Evolutionary conservation across 2,329 filamentous ascomycete species (phyloP).

Genomic region (Geosmithia flava): DNA sequence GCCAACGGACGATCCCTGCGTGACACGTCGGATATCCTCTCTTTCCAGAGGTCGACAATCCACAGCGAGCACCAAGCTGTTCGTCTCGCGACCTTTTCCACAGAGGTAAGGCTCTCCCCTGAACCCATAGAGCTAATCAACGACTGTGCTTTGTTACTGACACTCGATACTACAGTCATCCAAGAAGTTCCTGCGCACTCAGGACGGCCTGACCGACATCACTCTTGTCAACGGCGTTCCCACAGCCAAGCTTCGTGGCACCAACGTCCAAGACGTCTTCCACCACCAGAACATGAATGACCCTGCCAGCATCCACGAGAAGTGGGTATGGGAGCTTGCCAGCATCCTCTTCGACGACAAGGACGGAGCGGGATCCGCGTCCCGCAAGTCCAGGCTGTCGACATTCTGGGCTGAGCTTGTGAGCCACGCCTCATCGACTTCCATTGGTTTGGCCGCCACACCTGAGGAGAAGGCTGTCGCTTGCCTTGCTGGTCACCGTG

Average conservation of each 20-base stretch:
- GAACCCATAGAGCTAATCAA: background rate
- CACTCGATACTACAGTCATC: slow-evolving; percentile 28
- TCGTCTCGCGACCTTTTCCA: slow-evolving; percentile 50
- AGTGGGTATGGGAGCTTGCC: slow-evolving; percentile 72
- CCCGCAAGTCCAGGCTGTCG: slow-evolving; percentile 53
- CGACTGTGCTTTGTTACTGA: background rate
- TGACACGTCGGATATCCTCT: slow-evolving; percentile 15
- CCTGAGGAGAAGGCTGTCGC: slow-evolving; percentile 76
- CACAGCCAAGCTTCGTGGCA: slow-evolving; percentile 32
- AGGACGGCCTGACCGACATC: slow-evolving; percentile 44
- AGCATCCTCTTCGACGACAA: slow-evolving; percentile 77
- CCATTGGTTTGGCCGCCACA: slow-evolving; percentile 45
- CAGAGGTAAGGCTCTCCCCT: slow-evolving; percentile 27
- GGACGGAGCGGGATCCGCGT: slow-evolving; percentile 20
- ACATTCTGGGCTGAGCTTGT: slow-evolving; percentile 56
- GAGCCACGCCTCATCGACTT: slow-evolving; percentile 40
- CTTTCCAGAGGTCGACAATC: slow-evolving; percentile 30
- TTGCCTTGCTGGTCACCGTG: slow-evolving; percentile 63
- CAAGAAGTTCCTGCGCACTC: slow-evolving; percentile 39
- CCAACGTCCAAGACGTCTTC: slow-evolving; percentile 23
- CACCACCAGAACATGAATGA: slow-evolving; percentile 26
- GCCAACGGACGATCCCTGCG: slow-evolving; percentile 15
- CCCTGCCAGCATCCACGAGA: slow-evolving; percentile 47
- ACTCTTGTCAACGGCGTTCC: slow-evolving; percentile 45
- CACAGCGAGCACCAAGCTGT: slow-evolving; percentile 53